Conservation (phyloP, 805 yeast genomes). For the Saturnispora hagleri region DNA sequence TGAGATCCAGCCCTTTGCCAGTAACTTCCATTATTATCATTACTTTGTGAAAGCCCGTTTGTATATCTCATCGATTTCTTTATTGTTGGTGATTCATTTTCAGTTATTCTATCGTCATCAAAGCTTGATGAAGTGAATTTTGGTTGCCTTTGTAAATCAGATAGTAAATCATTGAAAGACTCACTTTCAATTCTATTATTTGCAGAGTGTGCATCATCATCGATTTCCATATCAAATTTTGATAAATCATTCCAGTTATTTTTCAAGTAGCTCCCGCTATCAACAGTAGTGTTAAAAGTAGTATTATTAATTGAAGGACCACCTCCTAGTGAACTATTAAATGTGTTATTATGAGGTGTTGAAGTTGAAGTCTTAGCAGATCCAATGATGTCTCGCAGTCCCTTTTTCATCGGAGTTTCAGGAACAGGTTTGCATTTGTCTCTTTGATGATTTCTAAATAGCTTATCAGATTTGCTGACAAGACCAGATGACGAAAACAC, state of each 20-base stretch:
- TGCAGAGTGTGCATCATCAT: constrained; percentile 22
- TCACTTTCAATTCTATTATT: constrained; percentile 14
- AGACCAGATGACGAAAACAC: constrained; percentile 75
- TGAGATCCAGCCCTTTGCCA: constrained; percentile 20
- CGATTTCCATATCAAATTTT: constrained; percentile 15
- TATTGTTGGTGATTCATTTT: constrained; percentile 8
- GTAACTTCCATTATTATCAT: constrained; percentile 6
- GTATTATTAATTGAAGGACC: not conserved
- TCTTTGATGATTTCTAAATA: constrained; percentile 29
- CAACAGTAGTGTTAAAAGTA: constrained; percentile 3
- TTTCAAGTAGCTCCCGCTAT: constrained; percentile 6
- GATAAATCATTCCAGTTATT: constrained; percentile 1
- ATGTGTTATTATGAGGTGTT: constrained; percentile 4
- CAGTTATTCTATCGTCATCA: not conserved
- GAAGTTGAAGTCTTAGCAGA: constrained; percentile 10
- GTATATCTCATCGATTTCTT: not conserved
- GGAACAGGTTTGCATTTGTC: constrained; percentile 34
- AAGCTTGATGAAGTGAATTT: constrained; percentile 14
- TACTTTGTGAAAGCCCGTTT: not conserved
- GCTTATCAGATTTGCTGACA: constrained; percentile 43
- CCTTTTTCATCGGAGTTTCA: constrained; percentile 55
- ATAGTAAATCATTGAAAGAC: constrained; percentile 26
- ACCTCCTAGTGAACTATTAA: constrained; percentile 4
- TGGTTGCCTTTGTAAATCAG: constrained; percentile 32
- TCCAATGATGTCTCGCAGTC: constrained; percentile 25